These are phyloP conservation scores for Arthrobotrys sinensis DNA, from an alignment of 2,329 filamentous ascomycete genomes.

Conservation along the genomic window DNA sequence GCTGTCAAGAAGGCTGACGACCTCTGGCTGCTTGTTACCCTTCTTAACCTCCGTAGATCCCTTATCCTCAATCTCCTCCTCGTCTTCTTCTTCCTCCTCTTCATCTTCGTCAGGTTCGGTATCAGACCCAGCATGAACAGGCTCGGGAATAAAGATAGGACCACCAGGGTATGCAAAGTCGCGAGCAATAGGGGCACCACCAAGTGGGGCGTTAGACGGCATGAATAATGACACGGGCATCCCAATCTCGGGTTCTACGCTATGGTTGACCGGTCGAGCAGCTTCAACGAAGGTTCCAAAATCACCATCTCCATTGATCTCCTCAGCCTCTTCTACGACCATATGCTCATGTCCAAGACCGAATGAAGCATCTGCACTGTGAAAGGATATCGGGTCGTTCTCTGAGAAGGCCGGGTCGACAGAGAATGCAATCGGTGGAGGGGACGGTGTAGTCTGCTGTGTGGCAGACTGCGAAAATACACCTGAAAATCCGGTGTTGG, in stretches of 20 bases:
- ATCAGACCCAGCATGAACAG: conserved; percentile 42
- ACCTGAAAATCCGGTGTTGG: background rate
- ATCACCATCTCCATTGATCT: background rate
- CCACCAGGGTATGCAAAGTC: conserved; percentile 50
- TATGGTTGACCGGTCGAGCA: conserved; percentile 2
- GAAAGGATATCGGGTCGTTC: conserved; percentile 13
- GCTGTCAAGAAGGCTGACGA: conserved; percentile 46
- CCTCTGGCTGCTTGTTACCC: conserved; percentile 24
- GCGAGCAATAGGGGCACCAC: conserved; percentile 42
- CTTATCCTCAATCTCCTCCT: background rate
- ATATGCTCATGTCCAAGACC: background rate
- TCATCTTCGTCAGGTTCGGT: conserved; percentile 49
- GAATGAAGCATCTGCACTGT: conserved; percentile 31
- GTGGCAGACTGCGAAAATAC: conserved; percentile 12
- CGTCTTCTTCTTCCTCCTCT: conserved; percentile 16
- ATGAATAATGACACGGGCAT: conserved; percentile 14
- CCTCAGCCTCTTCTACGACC: conserved; percentile 3
- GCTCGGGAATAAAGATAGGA: conserved; percentile 13
- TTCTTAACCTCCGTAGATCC: background rate
- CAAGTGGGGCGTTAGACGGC: conserved; percentile 18
- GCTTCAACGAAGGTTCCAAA: conserved; percentile 6
- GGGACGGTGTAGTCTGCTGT: background rate
- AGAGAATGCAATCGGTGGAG: conserved; percentile 6
- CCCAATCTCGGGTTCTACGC: conserved; percentile 45
- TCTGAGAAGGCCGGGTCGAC: conserved; percentile 24